phyloP scores from a whole-genome alignment of 1,284 basidiomycete species.

The Fomitopsis betulina region DNA sequence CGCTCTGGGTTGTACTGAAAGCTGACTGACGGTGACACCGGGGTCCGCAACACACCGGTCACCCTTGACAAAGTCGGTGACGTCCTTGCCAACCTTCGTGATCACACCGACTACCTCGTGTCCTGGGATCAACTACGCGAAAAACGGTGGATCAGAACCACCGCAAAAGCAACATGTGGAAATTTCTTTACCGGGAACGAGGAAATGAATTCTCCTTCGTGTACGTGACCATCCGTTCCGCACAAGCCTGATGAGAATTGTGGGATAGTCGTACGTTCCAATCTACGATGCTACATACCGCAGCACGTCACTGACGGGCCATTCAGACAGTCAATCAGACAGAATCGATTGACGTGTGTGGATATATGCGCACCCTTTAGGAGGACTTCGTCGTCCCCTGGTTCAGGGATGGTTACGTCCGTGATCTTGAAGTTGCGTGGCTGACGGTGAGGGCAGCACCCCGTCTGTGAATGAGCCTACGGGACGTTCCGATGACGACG shows the following conservation, averaged over 20 bases:
- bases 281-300: conserved; percentile 5
- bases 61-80: conserved; percentile 62
- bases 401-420: conserved; percentile 56
- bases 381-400: conserved; percentile 62
- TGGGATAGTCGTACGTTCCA: not conserved
- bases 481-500: conserved; percentile 6
- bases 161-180: not conserved
- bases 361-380: conserved; percentile 51
- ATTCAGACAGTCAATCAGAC: not conserved
- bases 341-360: not conserved
- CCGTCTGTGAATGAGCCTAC: not conserved
- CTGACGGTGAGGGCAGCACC: conserved; percentile 35
- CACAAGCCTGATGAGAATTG: conserved; percentile 25
- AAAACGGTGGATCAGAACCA: conserved; percentile 2
- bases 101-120: conserved; percentile 77
- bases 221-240: conserved; percentile 55
- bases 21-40: conserved; percentile 46
- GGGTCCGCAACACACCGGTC: conserved; percentile 81
- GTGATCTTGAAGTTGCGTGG: conserved; percentile 61
- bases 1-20: not conserved
- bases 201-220: conserved; percentile 57
- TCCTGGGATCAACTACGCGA: conserved; percentile 65
- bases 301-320: conserved; percentile 12
- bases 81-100: conserved; percentile 66
- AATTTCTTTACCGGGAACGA: conserved; percentile 37